phyloP scores from a whole-genome alignment of 306 rosid species.

The Prunus salicina region DNA sequence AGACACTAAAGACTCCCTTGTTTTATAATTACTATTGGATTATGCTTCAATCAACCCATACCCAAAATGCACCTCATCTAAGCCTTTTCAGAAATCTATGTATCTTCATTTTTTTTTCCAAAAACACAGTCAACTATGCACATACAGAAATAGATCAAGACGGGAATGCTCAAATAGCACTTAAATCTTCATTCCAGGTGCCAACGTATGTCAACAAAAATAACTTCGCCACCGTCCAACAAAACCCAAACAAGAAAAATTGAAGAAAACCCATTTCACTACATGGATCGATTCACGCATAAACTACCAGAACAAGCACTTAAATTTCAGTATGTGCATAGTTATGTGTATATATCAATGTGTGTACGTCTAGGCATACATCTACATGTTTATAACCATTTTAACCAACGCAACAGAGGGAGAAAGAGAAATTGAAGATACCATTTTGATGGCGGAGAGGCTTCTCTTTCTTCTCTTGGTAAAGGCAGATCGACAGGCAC shows the following conservation, averaged over 20 bases:
- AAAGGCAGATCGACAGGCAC: neutral
- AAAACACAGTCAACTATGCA: neutral
- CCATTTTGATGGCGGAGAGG: neutral
- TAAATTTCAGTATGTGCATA: no score
- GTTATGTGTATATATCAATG: neutral
- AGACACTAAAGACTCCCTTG: neutral
- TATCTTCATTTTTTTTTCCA: neutral
- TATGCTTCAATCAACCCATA: neutral
- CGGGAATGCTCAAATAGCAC: neutral
- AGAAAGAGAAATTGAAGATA: neutral
- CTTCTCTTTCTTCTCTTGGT: neutral
- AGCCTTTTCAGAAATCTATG: neutral
- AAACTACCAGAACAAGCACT: neutral
- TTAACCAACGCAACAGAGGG: neutral
- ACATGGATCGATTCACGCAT: neutral
- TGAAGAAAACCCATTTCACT: neutral
- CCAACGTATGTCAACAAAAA: neutral
- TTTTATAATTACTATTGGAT: neutral
- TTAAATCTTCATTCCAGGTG: neutral
- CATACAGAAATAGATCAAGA: neutral
- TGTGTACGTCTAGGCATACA: neutral
- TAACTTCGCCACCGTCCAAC: neutral
- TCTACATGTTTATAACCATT: neutral
- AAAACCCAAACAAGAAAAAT: neutral
- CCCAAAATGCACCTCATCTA: neutral